Conservation (phyloP, 495 filamentous ascomycete species). For the Pyrenula massariospora region DNA sequence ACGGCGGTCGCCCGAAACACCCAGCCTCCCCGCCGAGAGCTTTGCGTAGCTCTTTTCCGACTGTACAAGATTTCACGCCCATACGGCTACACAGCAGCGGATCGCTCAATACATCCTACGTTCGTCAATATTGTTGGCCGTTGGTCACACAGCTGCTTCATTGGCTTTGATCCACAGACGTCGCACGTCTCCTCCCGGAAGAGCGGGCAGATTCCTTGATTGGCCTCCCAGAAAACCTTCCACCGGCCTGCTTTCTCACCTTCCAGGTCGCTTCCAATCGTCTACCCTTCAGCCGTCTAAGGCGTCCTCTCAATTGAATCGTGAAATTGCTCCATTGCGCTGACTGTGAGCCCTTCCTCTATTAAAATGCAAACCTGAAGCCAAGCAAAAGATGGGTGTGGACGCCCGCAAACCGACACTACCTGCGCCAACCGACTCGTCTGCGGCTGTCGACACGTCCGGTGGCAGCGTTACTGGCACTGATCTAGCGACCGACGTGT, state of each 20-base stretch:
- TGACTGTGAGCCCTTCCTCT: too few relatives aligned
- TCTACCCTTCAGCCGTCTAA: too few relatives aligned
- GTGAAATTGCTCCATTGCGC: too few relatives aligned
- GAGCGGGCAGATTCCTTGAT: not conserved
- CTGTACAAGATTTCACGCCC: not conserved
- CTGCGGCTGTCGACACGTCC: constrained; percentile 43
- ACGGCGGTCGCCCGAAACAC: not conserved
- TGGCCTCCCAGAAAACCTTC: not conserved
- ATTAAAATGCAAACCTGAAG: not conserved
- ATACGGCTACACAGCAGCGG: not conserved
- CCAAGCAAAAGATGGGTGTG: constrained; percentile 55
- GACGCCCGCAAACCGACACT: constrained; percentile 57
- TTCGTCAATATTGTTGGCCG: not conserved
- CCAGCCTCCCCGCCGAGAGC: too few relatives aligned
- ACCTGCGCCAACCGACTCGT: constrained; percentile 70
- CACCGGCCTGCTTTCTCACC: not conserved
- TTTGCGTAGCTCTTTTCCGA: not conserved
- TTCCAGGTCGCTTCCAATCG: too few relatives aligned
- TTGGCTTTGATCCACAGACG: too few relatives aligned
- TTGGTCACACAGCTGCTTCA: not conserved
- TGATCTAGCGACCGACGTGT: constrained; percentile 70
- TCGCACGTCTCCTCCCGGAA: not conserved
- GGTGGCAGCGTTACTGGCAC: constrained; percentile 48
- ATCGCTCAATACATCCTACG: not conserved
- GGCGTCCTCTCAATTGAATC: too few relatives aligned